A percentile compares a stretch with the other conserved stretches of the same genome.
Evolutionary conservation across 164 flowering plant species (phyloP).

Genomic region (Liriodendron chinense): DNA sequence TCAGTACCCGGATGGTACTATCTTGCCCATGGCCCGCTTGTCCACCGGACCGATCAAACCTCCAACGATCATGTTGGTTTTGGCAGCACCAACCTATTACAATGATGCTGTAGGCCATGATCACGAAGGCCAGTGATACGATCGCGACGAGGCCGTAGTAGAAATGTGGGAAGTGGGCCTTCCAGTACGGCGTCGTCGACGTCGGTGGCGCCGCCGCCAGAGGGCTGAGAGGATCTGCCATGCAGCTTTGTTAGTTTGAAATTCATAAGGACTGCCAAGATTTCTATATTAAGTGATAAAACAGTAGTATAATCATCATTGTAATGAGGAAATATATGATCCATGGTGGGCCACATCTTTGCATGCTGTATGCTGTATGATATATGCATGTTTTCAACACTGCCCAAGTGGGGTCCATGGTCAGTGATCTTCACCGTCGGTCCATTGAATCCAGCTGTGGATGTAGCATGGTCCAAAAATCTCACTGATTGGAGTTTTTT

Average conservation of each 20-base stretch:
- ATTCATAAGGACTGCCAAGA: neutral
- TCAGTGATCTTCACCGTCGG: too few species aligned
- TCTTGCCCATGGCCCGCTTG: neutral
- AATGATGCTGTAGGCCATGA: constrained; percentile 10
- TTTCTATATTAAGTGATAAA: neutral
- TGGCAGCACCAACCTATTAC: constrained; percentile 18
- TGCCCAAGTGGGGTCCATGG: neutral
- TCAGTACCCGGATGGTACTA: constrained; percentile 1
- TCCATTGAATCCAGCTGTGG: too few species aligned
- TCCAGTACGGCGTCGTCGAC: neutral
- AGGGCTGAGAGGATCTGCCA: constrained; percentile 7
- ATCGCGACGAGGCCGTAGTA: constrained; percentile 10
- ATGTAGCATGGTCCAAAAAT: too few species aligned
- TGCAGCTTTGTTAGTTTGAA: neutral
- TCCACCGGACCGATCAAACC: neutral
- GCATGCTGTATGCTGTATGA: neutral
- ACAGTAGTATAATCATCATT: neutral
- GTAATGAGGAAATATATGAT: neutral
- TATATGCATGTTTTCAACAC: neutral
- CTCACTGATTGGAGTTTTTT: too few species aligned
- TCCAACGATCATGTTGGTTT: neutral
- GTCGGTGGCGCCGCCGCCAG: constrained; percentile 10
- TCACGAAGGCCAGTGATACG: constrained; percentile 4
- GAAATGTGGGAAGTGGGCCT: constrained; percentile 1
- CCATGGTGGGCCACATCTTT: neutral